A percentile compares a stretch with the other conserved stretches of the same genome.
Conservation (phyloP, 1,284 basidiomycete species). For the Trametes sp. region DNA sequence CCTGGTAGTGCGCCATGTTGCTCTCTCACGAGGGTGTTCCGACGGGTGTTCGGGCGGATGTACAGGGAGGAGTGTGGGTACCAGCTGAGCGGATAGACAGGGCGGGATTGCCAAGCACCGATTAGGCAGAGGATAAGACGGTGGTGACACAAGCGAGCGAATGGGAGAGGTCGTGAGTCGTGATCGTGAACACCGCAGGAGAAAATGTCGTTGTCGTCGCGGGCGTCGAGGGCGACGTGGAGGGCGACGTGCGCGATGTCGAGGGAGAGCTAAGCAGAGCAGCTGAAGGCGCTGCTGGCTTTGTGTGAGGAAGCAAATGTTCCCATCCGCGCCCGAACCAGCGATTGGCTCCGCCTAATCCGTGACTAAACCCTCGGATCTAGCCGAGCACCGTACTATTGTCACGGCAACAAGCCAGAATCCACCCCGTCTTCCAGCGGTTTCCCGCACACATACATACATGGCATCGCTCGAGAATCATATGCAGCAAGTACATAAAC, state of each 20-base stretch:
- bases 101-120: conserved; percentile 15
- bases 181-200: not conserved
- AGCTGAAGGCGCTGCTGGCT: conserved; percentile 12
- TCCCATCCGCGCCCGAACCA: conserved; percentile 14
- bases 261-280: conserved; percentile 5
- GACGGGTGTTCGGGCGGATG: conserved; percentile 7
- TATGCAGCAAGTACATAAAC: not conserved
- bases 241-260: conserved; percentile 19
- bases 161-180: not conserved
- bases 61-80: not conserved
- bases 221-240: conserved; percentile 11
- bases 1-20: conserved; percentile 59
- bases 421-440: not conserved
- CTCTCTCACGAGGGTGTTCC: not conserved
- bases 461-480: not conserved
- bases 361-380: conserved; percentile 30
- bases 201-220: conserved; percentile 1
- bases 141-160: conserved; percentile 6
- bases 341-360: conserved; percentile 9
- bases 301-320: conserved; percentile 28
- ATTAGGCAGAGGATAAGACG: conserved; percentile 20
- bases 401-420: conserved; percentile 32
- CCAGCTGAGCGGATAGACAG: conserved; percentile 1
- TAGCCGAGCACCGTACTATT: conserved; percentile 30
- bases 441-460: too few species aligned